phyloP scores from a whole-genome alignment of 1,284 basidiomycete species.

The Moesziomyces sp. region DNA sequence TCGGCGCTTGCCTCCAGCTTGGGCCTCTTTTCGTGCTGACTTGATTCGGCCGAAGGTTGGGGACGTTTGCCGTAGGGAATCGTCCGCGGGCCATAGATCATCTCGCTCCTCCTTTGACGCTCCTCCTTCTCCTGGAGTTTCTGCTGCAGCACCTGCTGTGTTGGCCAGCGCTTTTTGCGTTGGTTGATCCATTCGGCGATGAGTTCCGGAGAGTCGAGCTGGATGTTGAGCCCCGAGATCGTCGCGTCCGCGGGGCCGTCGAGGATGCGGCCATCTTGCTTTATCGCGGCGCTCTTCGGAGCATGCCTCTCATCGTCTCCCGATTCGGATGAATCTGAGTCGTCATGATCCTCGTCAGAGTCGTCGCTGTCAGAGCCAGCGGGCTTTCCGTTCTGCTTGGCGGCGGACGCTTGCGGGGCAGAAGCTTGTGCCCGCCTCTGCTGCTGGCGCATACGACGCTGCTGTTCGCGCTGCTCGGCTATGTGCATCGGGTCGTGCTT shows the following conservation, averaged over 20 bases:
- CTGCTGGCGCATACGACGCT: conserved; percentile 21
- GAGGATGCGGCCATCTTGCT: conserved; percentile 17
- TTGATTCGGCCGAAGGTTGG: conserved; percentile 2
- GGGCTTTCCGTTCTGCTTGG: not conserved
- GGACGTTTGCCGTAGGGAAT: conserved; percentile 17
- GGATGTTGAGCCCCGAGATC: conserved; percentile 65
- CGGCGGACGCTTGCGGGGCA: not conserved
- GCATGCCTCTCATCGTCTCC: conserved; percentile 1
- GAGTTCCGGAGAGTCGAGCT: conserved; percentile 62
- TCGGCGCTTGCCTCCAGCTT: not conserved
- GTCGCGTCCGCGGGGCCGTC: conserved; percentile 59
- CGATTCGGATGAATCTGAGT: conserved; percentile 4
- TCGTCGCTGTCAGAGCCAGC: conserved; percentile 4
- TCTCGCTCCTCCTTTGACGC: conserved; percentile 28
- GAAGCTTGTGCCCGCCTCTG: conserved; percentile 28
- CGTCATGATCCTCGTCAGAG: conserved; percentile 10
- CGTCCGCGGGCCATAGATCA: conserved; percentile 30
- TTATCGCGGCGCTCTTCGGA: not conserved
- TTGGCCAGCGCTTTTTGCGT: conserved; percentile 65
- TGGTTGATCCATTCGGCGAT: conserved; percentile 65
- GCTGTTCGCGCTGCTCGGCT: conserved; percentile 55
- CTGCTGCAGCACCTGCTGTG: conserved; percentile 47
- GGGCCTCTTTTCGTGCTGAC: not conserved
- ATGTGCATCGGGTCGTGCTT: conserved; percentile 58
- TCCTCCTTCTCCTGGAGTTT: conserved; percentile 51